Percentiles rank a stretch among this genome's conserved stretches.
Conservation (phyloP, 2,329 filamentous ascomycete genomes). For the Aureobasidium sp. region DNA sequence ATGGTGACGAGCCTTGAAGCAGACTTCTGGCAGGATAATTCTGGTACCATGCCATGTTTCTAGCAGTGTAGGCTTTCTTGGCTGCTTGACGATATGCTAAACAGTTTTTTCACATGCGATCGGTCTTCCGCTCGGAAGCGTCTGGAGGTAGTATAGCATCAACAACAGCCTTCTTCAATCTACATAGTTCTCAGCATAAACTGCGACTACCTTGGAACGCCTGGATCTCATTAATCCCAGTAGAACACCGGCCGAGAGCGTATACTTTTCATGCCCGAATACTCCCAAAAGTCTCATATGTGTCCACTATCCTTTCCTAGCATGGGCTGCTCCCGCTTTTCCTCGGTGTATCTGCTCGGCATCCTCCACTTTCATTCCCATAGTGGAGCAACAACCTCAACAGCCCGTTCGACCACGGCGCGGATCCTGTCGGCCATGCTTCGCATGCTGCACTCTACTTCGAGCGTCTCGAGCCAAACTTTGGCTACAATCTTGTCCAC, state of each 20-base stretch:
- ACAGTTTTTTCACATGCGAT: not conserved
- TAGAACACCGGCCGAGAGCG: not conserved
- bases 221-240: not conserved
- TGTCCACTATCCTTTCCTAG: not conserved
- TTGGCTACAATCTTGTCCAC: slow-evolving; percentile 82
- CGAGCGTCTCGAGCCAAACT: slow-evolving; percentile 86
- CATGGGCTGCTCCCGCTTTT: not conserved
- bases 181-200: not conserved
- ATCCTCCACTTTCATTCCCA: slow-evolving; percentile 10
- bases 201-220: not conserved
- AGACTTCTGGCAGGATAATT: not conserved
- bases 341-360: not conserved
- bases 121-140: not conserved
- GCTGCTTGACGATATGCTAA: not conserved
- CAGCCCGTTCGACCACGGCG: slow-evolving; percentile 80
- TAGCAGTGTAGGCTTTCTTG: not conserved
- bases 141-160: not conserved
- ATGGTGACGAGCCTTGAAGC: not conserved
- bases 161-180: not conserved
- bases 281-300: not conserved
- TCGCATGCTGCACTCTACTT: slow-evolving; percentile 79
- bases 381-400: slow-evolving; percentile 44
- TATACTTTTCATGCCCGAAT: not conserved
- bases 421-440: slow-evolving; percentile 75
- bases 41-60: not conserved